Base-by-base conservation (phyloP, 1,284 basidiomycete genomes). In the Apiotrichum porosum region DNA sequence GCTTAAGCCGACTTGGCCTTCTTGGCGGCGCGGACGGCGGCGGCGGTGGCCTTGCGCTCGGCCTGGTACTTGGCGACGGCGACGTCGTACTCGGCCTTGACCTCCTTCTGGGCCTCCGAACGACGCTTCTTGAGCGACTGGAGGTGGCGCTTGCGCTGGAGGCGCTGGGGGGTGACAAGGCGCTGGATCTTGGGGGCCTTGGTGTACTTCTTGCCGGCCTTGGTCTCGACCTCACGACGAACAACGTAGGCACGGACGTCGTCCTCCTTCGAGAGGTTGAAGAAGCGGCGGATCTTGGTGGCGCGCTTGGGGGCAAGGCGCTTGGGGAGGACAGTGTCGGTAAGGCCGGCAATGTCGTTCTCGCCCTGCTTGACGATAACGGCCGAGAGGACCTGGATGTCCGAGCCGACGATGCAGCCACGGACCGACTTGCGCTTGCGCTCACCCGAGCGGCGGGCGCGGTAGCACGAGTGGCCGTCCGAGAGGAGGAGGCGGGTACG, bases 321-420 rank as follows among this genome's bases (percentile, higher is more conserved):
- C 81, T 97, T 97, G 75, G 93, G 92, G 54, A 97, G 83, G 63
- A 94, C 84, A 62, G 76, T 83, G 75, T 97, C 92, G 62, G 94
- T 97, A 55, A 98, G 79, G 42, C 91, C 94, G 44, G 91, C 83
- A 73, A 97, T 85, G 42, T 95, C 91, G 57, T 78, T 72, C 58
- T 97, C 91, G 56, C 94, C 94, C 79, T 97, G 90, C 83, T 97
- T 97, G 78, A 97, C 89, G 66, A 97, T 86, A 71, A 94, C 86
- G 62, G 94, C 79, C 56, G 90, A 87, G 63, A 97, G 84, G 59
- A 95, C 94, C 59, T 91, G 87, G 63, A 97, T 97, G 76, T 98
- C 94, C 68, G 90, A 81, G 63, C 86, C 91, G 73, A 97, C 89
- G 75, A 94, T 97, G 82, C 92, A 97, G 46, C 94, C 94, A 57